Evolutionary conservation across 306 rosid species (phyloP), one percentile per base, ranked within the genome.

Genomic region (Hippophae tibetana): DNA sequence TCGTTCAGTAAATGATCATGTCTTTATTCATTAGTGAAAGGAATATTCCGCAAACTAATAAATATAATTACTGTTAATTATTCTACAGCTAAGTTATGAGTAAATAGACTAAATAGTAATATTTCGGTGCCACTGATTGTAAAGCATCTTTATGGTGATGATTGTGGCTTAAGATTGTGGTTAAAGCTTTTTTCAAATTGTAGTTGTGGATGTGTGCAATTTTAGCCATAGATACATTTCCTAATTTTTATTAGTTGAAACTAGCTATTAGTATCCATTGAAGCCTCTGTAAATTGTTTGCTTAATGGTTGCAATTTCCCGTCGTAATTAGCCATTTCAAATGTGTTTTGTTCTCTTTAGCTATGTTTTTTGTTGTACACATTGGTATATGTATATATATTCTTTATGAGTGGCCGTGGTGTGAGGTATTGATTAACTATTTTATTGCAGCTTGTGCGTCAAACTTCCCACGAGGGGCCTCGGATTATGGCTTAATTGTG

Each of bases 401-500:
- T 52, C 0, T 10, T 69, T 61, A 9, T n/a, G 42, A 23, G 13
- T 10, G 27, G 64, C 9, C 8, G 8, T 63, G 23, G 26, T 64
- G 43, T 57, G 61, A 14, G 60, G 12, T 46, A 38, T 74, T 18
- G 43, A 58, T 58, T 68, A 52, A 63, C 67, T 42, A 3, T 7
- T 41, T 8, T 47, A 23, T 65, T 69, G 42, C 86, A 92, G 99
- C 99, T 5, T 92, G 99, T 49, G 88, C 94, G 1, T 85, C 99
- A 9, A 82, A 63, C 49, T 92, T 92, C 68, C 97, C 97, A 0
- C 74, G 73, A 52, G 75, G 56, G 60, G 74, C 97, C 42, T 53
- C 89, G 7, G 99, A 93, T 69, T 84, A 46, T 8, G 92, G 94
- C 57, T 78, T 93, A 72, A 89, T 93, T 43, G 99, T 93, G 45